Evolutionary conservation across 257 asterid genomes (phyloP).

Genomic region (Schizonepeta tenuifolia): DNA sequence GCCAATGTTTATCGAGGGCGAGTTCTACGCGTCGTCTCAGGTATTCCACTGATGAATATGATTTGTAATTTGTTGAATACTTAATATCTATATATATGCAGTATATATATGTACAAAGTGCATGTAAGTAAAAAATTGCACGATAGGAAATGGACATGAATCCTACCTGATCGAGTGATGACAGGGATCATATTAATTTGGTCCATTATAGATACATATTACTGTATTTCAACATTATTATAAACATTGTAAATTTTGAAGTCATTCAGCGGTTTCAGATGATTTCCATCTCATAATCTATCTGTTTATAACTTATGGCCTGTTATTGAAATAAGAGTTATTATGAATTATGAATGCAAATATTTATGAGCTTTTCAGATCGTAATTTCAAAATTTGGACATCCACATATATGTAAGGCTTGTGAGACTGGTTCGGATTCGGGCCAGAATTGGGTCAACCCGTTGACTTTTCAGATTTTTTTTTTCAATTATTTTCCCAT

Average conservation of each 20-base stretch:
- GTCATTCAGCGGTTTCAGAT: neutral
- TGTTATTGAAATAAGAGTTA: too few relatives aligned
- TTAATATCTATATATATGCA: neutral
- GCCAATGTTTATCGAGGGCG: constrained; percentile 88
- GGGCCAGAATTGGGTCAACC: too few relatives aligned
- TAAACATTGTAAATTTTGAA: neutral
- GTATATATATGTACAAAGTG: neutral
- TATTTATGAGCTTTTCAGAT: too few relatives aligned
- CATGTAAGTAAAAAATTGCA: neutral
- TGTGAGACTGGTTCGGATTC: too few relatives aligned
- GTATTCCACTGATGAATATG: constrained; percentile 68
- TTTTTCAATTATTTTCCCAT: too few relatives aligned
- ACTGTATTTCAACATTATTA: neutral
- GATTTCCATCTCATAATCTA: neutral
- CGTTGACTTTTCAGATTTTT: too few relatives aligned
- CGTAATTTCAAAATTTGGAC: too few relatives aligned
- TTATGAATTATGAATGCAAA: too few relatives aligned
- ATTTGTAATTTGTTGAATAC: constrained; percentile 11
- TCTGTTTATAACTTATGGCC: too few relatives aligned
- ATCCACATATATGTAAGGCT: too few relatives aligned
- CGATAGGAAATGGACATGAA: neutral
- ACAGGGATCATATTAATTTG: constrained; percentile 5
- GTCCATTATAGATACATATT: constrained; percentile 20
- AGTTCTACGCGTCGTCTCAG: constrained; percentile 82
- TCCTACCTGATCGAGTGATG: neutral